Evolutionary conservation across 225 moss, liverwort and hornwort species (phyloP).

Genomic region (Sphagnum contortum): DNA sequence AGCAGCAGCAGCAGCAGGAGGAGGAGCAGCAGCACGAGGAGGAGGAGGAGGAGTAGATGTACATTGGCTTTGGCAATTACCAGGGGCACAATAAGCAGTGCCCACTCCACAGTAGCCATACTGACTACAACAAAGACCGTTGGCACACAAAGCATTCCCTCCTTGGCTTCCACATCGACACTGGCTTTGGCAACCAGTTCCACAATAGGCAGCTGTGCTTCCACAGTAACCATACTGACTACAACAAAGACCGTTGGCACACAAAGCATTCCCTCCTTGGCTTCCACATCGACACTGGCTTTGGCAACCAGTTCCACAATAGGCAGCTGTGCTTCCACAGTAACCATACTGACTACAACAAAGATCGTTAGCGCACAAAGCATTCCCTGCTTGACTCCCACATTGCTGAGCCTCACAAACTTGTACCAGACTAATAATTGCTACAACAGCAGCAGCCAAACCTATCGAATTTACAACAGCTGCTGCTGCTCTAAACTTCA

Average conservation of each 20-base stretch:
- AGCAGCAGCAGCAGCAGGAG: slow-evolving; percentile 24
- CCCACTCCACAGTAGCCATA: slow-evolving; percentile 5
- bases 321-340: slow-evolving; percentile 2
- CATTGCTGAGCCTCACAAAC: no score
- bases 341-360: slow-evolving; percentile 11
- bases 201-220: slow-evolving; percentile 1
- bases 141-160: background rate
- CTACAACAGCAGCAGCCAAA: no score
- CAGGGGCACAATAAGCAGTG: background rate
- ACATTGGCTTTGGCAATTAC: slow-evolving; percentile 3
- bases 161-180: no score
- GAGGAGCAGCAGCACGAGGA: background rate
- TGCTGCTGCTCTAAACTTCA: no score
- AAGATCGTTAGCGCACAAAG: background rate
- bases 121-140: slow-evolving; percentile 5
- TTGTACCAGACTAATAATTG: no score
- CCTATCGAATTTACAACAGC: no score
- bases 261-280: no score
- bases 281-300: background rate
- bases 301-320: slow-evolving; percentile 8
- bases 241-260: slow-evolving; percentile 5
- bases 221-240: slow-evolving; percentile 11
- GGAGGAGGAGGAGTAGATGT: no score
- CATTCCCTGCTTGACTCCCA: no score
- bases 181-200: slow-evolving; percentile 5